Evolutionary conservation across 1,284 basidiomycete species (phyloP), one percentile per base, ranked within the genome.

Genomic region (Cryptococcus sp.): DNA sequence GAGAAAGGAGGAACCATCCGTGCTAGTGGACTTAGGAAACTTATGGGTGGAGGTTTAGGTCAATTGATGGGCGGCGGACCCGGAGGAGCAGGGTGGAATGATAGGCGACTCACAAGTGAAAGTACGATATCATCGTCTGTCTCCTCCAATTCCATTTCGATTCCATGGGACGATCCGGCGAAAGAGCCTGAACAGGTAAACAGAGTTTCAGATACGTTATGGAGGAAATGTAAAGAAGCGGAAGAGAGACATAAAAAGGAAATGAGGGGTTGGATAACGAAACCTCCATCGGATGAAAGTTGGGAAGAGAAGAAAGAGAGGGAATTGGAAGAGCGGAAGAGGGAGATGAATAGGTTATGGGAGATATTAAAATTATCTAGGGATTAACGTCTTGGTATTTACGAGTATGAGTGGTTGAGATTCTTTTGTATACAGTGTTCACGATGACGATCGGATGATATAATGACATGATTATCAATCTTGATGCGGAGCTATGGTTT

Each of bases 211-310:
- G 84, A 86, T 56, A 78, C 81, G 56, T 87, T 95, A 67, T 77
- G 86, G 64, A 82, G 83, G 58, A 82, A 81, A 58, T 91, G 89
- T 70, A 82, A 83, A 49, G 78, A 79, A 32, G 91, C 90, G 7
- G 89, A 91, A 73, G 83, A 84, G 66, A 82, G 90, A 57, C 90
- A 93, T 78, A 82, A 83, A 49, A 76, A 75, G 34, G 91, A 95
- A 77, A 87, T 92, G 82, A 85, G 83, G 62, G 86, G 86, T 5
- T 94, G 90, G 92, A 58, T 10, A 41, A 10, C 38, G 38, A 41
- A 10, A 41, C 10, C 23, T 41, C 10, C 10, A n/a, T n/a, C 38
- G 10, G 10, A 41, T n/a, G 38, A n/a, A 41, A 41, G 38, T n/a
- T 10, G 38, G 38, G 38, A 41, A 10, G 38, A 41, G 38, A 41